Conservation (phyloP, 192 early-diverging fungal genomes). For the Dispira parvispora region DNA sequence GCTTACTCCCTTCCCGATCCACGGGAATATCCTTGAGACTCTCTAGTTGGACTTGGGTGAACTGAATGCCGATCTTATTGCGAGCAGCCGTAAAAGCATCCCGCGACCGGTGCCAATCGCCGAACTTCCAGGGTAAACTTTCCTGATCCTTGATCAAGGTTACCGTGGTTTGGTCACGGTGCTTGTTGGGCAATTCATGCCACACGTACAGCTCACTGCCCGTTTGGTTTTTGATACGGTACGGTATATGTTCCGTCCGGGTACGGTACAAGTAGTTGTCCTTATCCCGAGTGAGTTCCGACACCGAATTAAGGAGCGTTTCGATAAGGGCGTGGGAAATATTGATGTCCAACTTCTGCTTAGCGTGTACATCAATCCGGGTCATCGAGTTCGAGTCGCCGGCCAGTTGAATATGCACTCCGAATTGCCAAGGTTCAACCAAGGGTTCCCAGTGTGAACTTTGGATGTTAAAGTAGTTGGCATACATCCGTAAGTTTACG, state of each 20-base stretch:
- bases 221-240: conserved; percentile 76
- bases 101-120: conserved; percentile 85
- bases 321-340: conserved; percentile 67
- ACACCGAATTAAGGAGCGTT: conserved; percentile 39
- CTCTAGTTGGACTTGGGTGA: conserved; percentile 78
- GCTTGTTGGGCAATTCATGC: conserved; percentile 40
- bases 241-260: conserved; percentile 45
- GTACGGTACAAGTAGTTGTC: conserved; percentile 16
- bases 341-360: conserved; percentile 67
- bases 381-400: conserved; percentile 13
- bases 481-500: conserved; percentile 46
- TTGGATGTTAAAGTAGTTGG: conserved; percentile 91
- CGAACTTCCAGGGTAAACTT: conserved; percentile 85
- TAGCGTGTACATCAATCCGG: conserved; percentile 47
- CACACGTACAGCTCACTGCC: conserved; percentile 84
- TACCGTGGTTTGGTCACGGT: conserved; percentile 50
- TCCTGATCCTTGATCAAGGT: conserved; percentile 48
- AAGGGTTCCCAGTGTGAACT: conserved; percentile 99
- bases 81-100: conserved; percentile 48
- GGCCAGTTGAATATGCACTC: conserved; percentile 25
- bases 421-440: conserved; percentile 77
- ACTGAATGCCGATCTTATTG: conserved; percentile 72
- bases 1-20: conserved; percentile 69
- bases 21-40: conserved; percentile 75
- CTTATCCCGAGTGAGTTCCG: conserved; percentile 30